Evolutionary conservation across 306 rosid genomes (phyloP), one percentile per base, ranked within the genome.

Genomic region (Begonia fuchsioides): DNA sequence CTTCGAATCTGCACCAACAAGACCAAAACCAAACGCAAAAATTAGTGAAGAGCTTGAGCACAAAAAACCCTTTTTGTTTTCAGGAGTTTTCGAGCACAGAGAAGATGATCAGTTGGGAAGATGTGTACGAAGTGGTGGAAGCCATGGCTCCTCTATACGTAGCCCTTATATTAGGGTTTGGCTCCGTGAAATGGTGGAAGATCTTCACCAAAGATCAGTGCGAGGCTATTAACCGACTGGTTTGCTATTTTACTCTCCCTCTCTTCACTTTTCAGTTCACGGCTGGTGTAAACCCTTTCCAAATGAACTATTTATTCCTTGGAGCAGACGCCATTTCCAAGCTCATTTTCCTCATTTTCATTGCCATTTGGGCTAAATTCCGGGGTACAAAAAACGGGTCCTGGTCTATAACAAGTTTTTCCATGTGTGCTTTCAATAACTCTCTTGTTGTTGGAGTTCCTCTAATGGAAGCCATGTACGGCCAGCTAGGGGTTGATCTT

Each of bases 181-280:
- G 50, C 18, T 47, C 50, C 0, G 50, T 47, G 11, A 47, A 47
- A 15, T 47, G 50, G 50, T 47, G 50, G 50, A 15, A 16, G 11
- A 47, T 47, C 10, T 47, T 47, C 18, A 47, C 18, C 11, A 47
- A 17, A 15, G 50, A 47, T 17, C 50, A 47, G 17, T 47, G 43
- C 39, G 39, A 50, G 8, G 39, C 14, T 3, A 26, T 50, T 1
- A 26, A 50, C 17, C 13, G 16, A 5, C 18, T 50, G 15, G 54
- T 50, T 5, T 26, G 54, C 10, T 50, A 12, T 50, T 50, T 50
- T 39, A 50, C 54, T 20, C 54, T 50, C 15, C 54, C 54, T 50
- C 41, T 50, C 39, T 50, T 19, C 7, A 32, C 54, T 4, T 19
- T 50, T 6, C 16, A 50, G 16, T 50, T 50, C 54, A 50, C 39